Evolutionary conservation across 169 alveolate genomes (phyloP), one percentile per base, ranked within the genome.

Genomic region (Plasmodium cynomolgi): DNA sequence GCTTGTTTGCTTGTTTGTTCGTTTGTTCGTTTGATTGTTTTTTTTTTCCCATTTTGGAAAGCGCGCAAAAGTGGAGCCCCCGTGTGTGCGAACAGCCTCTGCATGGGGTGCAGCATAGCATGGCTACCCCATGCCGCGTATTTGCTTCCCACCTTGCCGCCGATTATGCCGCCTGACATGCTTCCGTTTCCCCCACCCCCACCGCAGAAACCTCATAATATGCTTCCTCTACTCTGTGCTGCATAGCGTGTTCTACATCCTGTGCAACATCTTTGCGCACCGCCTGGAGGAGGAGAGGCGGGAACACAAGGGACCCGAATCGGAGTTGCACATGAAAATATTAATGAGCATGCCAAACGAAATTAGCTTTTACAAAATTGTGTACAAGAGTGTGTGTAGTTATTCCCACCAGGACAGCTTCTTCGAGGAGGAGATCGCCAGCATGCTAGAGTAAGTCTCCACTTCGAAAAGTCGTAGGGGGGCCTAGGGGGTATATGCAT

Each of bases 341-440:
- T 88, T 88, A 77, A 26, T 47, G 31, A 37, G 37, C 6, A 79
- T 88, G 88, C 11, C 73, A 3, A 80, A 88, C 56, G 94, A 88
- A 80, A 88, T 88, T 79, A 84, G 81, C 31, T 88, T 88, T 88
- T 88, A 88, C 73, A 88, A 88, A 88, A 88, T 88, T 88, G 79
- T 88, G 6, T 88, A 88, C 56, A 88, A 88, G 54, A 88, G 94
- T 88, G 90, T 88, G 72, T 88, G 94, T 26, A 88, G 94, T 56
- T 88, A 88, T 73, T 72, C 94, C 3, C 94, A 88, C 54, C 90
- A 77, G 39, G 82, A 80, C 6, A 88, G 17, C 29, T 88, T 77
- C 73, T 88, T 58, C 9, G 81, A 88, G 31, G 88, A 88, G 4
- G 94, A 88, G 81, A 88, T 88, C 15, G 4, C 54, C 11, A 11